Base-by-base conservation (phyloP, 2,329 filamentous ascomycete genomes). In the Diplodia mutila region DNA sequence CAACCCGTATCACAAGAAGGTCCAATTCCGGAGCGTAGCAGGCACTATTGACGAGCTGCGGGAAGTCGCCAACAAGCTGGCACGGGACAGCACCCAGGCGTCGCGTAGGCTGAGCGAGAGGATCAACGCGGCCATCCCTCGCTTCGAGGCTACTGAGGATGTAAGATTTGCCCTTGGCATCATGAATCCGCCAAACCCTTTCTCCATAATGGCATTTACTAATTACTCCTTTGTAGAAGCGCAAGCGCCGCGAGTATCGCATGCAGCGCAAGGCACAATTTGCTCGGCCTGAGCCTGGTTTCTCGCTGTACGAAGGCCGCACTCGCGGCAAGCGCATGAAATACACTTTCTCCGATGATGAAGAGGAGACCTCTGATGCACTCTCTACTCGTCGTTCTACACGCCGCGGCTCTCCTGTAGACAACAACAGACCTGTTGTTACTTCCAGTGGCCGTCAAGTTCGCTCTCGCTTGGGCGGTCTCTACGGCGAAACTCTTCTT, bases 251-350 rank as follows among this genome's bases (percentile, higher is more conserved):
- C 68, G 95, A 99, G 74, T 98, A 99, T 75, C 90, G 95, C 18
- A 87, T 92, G 76, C 86, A 89, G 73, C 92, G 92, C 70, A 94
- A 94, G 75, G 92, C 94, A 69, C 90, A 91, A 68, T 98, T 98
- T 80, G 87, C 91, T 71, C 88, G 93, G 5, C 93, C 93, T 6
- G 94, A 97, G 73, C 90, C 91, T 11, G 93, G 93, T 4, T 96
- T 94, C 76, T 97, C 94, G 0, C 84, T 97, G 68, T 99, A 99
- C 78, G 95, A 99, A 81, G 95, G 95, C 61, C 92, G 95, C 65
- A 99, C 96, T 5, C 89, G 95, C 68, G 95, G 95, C 67, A 98
- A 99, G 83, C 91, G 94, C 69, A 91, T 97, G 81, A 96, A 94
- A 79, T 99, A 99, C 76, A 99, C 93, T 0, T 99, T 92, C 76